Percentiles rank a stretch among this genome's conserved stretches.
These are phyloP conservation scores for Phaeoacremonium minimum DNA, from an alignment of 2,329 filamentous ascomycete genomes.

Conservation along the genomic window DNA sequence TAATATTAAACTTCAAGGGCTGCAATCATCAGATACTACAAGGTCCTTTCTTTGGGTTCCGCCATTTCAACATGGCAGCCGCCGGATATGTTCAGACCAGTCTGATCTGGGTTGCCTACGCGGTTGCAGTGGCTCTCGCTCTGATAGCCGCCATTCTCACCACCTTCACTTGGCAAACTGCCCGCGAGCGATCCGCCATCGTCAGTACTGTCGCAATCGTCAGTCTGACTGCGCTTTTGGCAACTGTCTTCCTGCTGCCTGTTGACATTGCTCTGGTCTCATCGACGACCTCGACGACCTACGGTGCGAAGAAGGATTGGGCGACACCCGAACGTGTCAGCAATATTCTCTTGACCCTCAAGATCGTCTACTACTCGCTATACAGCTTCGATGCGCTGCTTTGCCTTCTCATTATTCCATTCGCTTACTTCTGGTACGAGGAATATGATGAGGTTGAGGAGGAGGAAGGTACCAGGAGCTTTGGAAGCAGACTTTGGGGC, in stretches of 20 bases:
- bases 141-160: conserved; percentile 77
- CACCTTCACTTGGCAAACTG: conserved; percentile 86
- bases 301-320: conserved; percentile 90
- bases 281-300: conserved; percentile 70
- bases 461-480: conserved; percentile 71
- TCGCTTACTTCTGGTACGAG: conserved; percentile 97
- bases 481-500: conserved; percentile 69
- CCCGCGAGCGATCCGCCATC: conserved; percentile 75
- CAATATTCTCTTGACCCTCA: conserved; percentile 73
- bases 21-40: too few species aligned
- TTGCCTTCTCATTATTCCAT: conserved; percentile 85
- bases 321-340: conserved; percentile 78
- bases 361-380: conserved; percentile 85
- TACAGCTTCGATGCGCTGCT: conserved; percentile 90
- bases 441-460: conserved; percentile 91
- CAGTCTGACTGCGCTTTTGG: conserved; percentile 81
- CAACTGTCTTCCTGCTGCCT: conserved; percentile 86
- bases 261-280: conserved; percentile 95
- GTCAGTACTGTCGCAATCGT: conserved; percentile 84
- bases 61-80: conserved; percentile 10
- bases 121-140: conserved; percentile 72
- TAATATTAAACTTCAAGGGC: too few species aligned
- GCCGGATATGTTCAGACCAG: conserved; percentile 73
- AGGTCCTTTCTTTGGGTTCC: too few species aligned
- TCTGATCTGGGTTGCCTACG: conserved; percentile 94